Percentiles rank a stretch among this genome's conserved stretches.
These are phyloP conservation scores for Casuarina equisetifolia DNA, from an alignment of 306 rosid genomes.

Conservation along the genomic window DNA sequence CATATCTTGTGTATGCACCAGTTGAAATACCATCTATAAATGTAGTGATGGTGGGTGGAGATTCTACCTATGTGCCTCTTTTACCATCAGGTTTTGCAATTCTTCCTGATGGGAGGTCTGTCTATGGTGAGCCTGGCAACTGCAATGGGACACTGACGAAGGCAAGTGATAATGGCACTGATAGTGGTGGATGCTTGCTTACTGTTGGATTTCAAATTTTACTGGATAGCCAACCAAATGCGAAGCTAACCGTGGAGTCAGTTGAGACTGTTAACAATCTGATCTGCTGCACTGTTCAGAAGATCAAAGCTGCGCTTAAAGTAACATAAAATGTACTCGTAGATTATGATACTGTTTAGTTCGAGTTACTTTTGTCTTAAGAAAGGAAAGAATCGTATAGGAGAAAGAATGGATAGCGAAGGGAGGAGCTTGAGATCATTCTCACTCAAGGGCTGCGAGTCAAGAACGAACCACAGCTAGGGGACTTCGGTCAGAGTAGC, in stretches of 20 bases:
- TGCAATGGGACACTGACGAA: slow-evolving; percentile 21
- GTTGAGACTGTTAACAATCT: slow-evolving; percentile 57
- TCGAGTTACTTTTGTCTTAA: slow-evolving; percentile 8
- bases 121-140: not conserved
- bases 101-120: slow-evolving; percentile 47
- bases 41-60: slow-evolving; percentile 60
- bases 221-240: slow-evolving; percentile 39
- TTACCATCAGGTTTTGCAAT: slow-evolving; percentile 78
- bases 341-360: slow-evolving; percentile 1
- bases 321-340: slow-evolving; percentile 27
- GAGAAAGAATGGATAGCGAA: slow-evolving; percentile 21
- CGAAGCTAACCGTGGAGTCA: slow-evolving; percentile 62
- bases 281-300: slow-evolving; percentile 60
- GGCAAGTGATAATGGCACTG: slow-evolving; percentile 6
- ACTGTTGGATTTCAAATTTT: slow-evolving; percentile 73
- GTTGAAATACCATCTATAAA: slow-evolving; percentile 52
- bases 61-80: slow-evolving; percentile 59
- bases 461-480: slow-evolving; percentile 83
- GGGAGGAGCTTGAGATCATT: slow-evolving; percentile 28
- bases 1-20: slow-evolving; percentile 72
- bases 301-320: slow-evolving; percentile 61
- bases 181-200: slow-evolving; percentile 49
- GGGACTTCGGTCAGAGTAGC: not conserved
- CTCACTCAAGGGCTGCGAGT: slow-evolving; percentile 63
- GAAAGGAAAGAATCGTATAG: not conserved